A percentile compares a stretch with the other conserved stretches of the same genome.
Conservation (phyloP, 2,329 filamentous ascomycete genomes). For the Botryotinia calthae region DNA sequence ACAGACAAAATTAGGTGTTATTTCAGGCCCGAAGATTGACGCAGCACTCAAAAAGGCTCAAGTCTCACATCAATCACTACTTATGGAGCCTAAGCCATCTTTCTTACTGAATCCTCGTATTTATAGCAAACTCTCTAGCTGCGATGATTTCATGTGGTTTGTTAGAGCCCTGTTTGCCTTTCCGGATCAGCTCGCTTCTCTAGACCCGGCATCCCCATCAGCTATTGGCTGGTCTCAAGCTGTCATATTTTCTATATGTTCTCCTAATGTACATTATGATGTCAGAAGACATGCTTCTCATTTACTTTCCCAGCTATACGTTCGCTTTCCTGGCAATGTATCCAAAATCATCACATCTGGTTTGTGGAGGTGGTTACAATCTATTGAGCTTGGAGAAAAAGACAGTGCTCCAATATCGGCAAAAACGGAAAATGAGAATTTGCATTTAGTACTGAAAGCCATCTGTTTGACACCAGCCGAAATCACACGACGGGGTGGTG, state of each 20-base stretch:
- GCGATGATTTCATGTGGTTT: constrained; percentile 78
- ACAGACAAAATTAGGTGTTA: constrained; percentile 50
- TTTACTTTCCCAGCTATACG: constrained; percentile 64
- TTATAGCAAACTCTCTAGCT: constrained; percentile 72
- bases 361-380: constrained; percentile 76
- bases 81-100: constrained; percentile 75
- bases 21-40: constrained; percentile 55
- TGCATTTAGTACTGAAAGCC: constrained; percentile 60
- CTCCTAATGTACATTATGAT: constrained; percentile 56
- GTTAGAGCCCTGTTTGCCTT: constrained; percentile 65
- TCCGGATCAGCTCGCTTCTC: constrained; percentile 48
- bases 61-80: constrained; percentile 63
- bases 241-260: constrained; percentile 74
- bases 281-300: constrained; percentile 62
- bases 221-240: constrained; percentile 77
- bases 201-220: constrained; percentile 50
- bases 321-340: constrained; percentile 54
- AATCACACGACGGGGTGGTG: constrained; percentile 43
- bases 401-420: constrained; percentile 67
- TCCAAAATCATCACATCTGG: constrained; percentile 65
- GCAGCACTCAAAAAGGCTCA: constrained; percentile 59
- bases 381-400: constrained; percentile 68
- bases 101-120: constrained; percentile 82
- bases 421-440: constrained; percentile 61
- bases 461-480: constrained; percentile 62